Evolutionary conservation across 2,329 filamentous ascomycete species (phyloP), one percentile per base, ranked within the genome.

Genomic region (Phaeosphaeria sp.): DNA sequence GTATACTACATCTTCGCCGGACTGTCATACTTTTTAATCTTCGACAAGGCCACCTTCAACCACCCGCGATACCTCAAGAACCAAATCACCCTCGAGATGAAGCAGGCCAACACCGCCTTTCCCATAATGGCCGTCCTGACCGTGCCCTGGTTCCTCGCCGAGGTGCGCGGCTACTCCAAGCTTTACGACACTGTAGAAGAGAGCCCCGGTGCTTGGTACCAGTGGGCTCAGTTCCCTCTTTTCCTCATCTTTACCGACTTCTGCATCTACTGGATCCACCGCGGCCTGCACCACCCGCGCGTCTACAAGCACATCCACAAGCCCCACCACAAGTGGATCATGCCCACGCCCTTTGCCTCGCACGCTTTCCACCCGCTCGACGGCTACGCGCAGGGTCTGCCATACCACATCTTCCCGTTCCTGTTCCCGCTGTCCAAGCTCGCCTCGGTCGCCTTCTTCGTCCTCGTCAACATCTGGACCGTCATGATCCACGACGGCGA

Each of bases 301-400:
- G 76, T 95, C 67, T 98, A 98, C 86, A 96, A 93, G 83, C 83
- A 83, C 66, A 84, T 97, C 49, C 94, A 98, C 86, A 98, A 98
- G 87, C 90, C 93, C 65, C 94, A 98, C 80, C 94, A 98, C 88
- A 97, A 97, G 83, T 98, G 94, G 94, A 97, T 98, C 80, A 96
- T 97, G 92, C 94, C 94, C 2, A 96, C 92, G 2, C 94, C 94
- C 0, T 97, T 87, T 77, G 93, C 94, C 43, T 93, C 90, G 68
- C 91, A 97, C 74, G 94, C 94, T 56, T 98, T 98, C 86, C 93
- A 98, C 82, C 93, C 94, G 1, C 77, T 97, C 51, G 94, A 98
- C 74, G 94, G 94, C 73, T 97, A 90, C 80, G 85, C 88, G 11
- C 94, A 98, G 82, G 91, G 90, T 59, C 76, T 96, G 47, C 94